Evolutionary conservation across 2,329 filamentous ascomycete genomes (phyloP).

Genomic region (Phaeomoniella chlamydospora): DNA sequence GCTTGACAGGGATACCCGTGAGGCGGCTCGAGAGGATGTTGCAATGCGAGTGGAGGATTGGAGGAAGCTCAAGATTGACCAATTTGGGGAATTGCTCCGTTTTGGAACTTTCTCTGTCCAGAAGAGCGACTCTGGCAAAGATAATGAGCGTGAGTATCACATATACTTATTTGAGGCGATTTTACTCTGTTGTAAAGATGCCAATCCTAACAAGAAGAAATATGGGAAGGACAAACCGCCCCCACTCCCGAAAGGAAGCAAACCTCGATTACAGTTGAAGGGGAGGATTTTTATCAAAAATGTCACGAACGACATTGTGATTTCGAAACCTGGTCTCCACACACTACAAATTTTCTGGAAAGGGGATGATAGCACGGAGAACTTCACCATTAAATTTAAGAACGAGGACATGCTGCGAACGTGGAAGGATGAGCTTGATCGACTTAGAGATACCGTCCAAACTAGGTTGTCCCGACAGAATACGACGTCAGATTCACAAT

Average conservation of each 20-base stretch:
- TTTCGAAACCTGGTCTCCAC: constrained; percentile 86
- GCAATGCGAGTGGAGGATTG: constrained; percentile 81
- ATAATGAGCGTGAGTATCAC: constrained; percentile 93
- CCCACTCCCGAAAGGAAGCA: constrained; percentile 54
- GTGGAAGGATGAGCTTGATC: constrained; percentile 68
- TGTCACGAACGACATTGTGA: constrained; percentile 82
- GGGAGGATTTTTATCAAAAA: constrained; percentile 99
- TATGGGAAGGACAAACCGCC: constrained; percentile 45
- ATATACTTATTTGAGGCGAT: constrained; percentile 97
- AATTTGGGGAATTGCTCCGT: constrained; percentile 79
- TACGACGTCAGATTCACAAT: constrained; percentile 52
- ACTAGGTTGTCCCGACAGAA: constrained; percentile 34
- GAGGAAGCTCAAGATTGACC: constrained; percentile 82
- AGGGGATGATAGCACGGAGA: constrained; percentile 87
- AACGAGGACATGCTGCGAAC: constrained; percentile 90
- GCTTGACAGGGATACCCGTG: constrained; percentile 73
- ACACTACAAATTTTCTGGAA: constrained; percentile 98
- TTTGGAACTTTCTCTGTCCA: constrained; percentile 86
- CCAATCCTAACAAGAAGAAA: constrained; percentile 69
- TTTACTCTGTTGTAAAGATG: constrained; percentile 90
- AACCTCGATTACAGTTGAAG: constrained; percentile 72
- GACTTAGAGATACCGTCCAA: constrained; percentile 37
- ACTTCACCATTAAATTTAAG: constrained; percentile 85
- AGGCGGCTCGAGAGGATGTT: constrained; percentile 72
- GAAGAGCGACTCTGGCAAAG: constrained; percentile 66